Evolutionary conservation across 2,329 filamentous ascomycete species (phyloP).

Genomic region (Ramularia endophylla): DNA sequence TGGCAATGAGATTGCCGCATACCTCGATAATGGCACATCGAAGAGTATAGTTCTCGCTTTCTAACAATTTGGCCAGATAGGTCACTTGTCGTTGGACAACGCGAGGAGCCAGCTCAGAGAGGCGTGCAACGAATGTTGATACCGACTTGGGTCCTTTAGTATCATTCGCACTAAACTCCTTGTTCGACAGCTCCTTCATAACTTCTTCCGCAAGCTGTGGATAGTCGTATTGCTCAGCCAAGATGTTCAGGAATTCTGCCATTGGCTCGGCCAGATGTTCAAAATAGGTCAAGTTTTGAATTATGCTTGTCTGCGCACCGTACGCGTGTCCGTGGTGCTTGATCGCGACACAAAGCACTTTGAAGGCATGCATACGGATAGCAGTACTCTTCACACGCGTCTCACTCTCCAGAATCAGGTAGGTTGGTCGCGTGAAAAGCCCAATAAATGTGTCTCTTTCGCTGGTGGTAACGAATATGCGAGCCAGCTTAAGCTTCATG

Average conservation of each 20-base stretch:
- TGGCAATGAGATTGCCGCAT: slow-evolving; percentile 87
- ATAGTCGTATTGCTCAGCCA: slow-evolving; percentile 96
- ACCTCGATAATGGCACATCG: slow-evolving; percentile 94
- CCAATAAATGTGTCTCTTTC: slow-evolving; percentile 93
- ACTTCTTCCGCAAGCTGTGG: slow-evolving; percentile 92
- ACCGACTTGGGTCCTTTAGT: slow-evolving; percentile 93
- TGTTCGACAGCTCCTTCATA: slow-evolving; percentile 87
- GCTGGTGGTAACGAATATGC: slow-evolving; percentile 92
- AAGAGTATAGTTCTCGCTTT: slow-evolving; percentile 95
- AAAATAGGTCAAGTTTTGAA: slow-evolving; percentile 96
- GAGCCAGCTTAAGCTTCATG: slow-evolving; percentile 82
- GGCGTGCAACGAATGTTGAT: slow-evolving; percentile 84
- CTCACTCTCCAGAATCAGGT: slow-evolving; percentile 91
- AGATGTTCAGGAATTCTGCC: slow-evolving; percentile 95
- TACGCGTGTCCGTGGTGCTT: slow-evolving; percentile 98
- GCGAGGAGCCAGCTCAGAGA: slow-evolving; percentile 86
- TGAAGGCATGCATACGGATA: slow-evolving; percentile 95
- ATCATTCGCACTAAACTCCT: slow-evolving; percentile 97
- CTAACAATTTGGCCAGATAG: slow-evolving; percentile 84
- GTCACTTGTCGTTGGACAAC: slow-evolving; percentile 98
- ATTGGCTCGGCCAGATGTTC: slow-evolving; percentile 98
- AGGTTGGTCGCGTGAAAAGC: slow-evolving; percentile 85
- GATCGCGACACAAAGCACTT: slow-evolving; percentile 90
- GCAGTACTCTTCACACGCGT: slow-evolving; percentile 80
- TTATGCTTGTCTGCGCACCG: slow-evolving; percentile 93